Conservation (phyloP, 2,329 filamentous ascomycete species). For the Aspergillus aculeatinus region DNA sequence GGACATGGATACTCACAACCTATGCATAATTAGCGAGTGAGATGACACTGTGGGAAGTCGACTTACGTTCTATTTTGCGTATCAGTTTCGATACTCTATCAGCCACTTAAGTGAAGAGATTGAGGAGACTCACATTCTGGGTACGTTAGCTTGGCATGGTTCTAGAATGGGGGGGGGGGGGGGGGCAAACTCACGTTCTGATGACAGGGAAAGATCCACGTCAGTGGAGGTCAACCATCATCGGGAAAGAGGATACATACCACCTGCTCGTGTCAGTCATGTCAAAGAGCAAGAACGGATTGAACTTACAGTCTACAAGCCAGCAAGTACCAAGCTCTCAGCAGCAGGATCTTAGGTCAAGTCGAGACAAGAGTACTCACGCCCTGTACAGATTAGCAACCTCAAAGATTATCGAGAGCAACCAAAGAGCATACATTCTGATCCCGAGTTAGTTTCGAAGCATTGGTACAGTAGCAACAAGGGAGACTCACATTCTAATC, state of each 20-base stretch:
- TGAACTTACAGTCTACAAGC: slow-evolving; percentile 12
- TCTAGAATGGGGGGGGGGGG: not conserved
- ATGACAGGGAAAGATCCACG: not conserved
- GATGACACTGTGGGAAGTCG: not conserved
- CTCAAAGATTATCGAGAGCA: not conserved
- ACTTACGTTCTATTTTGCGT: not conserved
- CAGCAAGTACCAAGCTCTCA: not conserved
- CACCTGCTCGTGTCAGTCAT: slow-evolving; percentile 14
- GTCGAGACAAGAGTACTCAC: slow-evolving; percentile 7
- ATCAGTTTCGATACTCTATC: not conserved
- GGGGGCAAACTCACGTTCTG: slow-evolving; percentile 11
- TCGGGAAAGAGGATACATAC: slow-evolving; percentile 7
- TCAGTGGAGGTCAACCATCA: slow-evolving; percentile 7
- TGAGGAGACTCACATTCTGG: not conserved
- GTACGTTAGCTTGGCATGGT: not conserved
- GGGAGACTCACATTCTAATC: not conserved
- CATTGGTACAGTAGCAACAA: not conserved
- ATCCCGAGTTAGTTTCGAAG: not conserved
- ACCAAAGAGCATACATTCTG: not conserved
- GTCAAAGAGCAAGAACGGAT: not conserved
- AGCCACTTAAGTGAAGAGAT: not conserved
- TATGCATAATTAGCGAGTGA: not conserved
- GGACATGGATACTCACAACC: not conserved
- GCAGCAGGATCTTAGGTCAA: not conserved
- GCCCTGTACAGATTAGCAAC: slow-evolving; percentile 7